Base-by-base conservation (phyloP, 2,329 filamentous ascomycete genomes). In the Malbranchea zuffiana region DNA sequence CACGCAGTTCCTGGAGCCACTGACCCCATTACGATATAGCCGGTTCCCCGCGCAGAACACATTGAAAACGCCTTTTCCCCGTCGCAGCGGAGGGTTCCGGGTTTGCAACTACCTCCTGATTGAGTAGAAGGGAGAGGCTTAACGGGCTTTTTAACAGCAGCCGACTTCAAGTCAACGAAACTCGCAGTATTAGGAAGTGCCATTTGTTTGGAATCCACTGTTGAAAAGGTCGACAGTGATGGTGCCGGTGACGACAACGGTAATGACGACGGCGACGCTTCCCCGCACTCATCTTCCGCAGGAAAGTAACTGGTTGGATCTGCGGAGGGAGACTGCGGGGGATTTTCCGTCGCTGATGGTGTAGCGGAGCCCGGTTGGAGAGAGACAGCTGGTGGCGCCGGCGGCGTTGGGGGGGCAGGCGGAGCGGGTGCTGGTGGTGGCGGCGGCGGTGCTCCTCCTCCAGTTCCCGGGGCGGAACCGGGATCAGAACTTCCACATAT, bases 71-170 rank as follows among this genome's bases (percentile, higher is more conserved):
- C 37, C 6, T 20, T 34, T 8, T 28, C 20, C 2, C 36, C 42
- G 16, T 46, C 41, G 21, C 41, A 46, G 30, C 31, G 29, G 13
- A 44, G 40, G 6, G 25, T 16, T n/a, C 41, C 44, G 6, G 36
- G n/a, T 12, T 15, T 27, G 25, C 43, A 41, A 24, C 18, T n/a
- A 21, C 12, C 20, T 7, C 13, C 3, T n/a, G 24, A 26, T 25
- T 24, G 10, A n/a, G 16, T 13, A 13, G 24, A 12, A 6, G 20
- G 7, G 10, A 19, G 5, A 2, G 20, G 8, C n/a, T 2, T 23
- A 8, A 5, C 15, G 19, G 24, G 8, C 6, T 18, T 13, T 2
- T 29, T 31, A 18, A 17, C 12, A 11, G 23, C 4, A 5, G 28
- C 37, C 17, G 33, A 23, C 4, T 5, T 18, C 32, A 2, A 17